A percentile compares a stretch with the other conserved stretches of the same genome.
Evolutionary conservation across 257 asterid genomes (phyloP).

Genomic region (Asclepias syriaca): DNA sequence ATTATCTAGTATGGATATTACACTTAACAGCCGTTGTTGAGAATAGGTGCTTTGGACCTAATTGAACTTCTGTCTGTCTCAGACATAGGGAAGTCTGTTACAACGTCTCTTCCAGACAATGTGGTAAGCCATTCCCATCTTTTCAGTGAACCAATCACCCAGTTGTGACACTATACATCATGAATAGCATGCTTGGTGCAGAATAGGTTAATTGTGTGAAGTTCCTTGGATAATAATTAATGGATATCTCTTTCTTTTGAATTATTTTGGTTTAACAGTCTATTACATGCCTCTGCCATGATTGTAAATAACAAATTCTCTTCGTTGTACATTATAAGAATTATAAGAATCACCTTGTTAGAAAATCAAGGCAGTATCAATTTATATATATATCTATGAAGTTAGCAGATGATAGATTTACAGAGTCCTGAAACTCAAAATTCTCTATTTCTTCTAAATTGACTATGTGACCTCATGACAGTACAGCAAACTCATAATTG

Average conservation of each 20-base stretch:
- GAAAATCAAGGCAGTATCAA: not conserved
- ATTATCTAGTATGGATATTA: not conserved
- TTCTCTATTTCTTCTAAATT: not conserved
- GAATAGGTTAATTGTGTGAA: not conserved
- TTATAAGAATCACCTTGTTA: not conserved
- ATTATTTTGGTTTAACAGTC: not conserved
- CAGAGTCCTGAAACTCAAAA: not conserved
- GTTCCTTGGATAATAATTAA: not conserved
- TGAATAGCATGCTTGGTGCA: not conserved
- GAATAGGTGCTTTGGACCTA: not conserved
- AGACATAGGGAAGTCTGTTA: slow-evolving; percentile 79
- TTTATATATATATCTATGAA: no score
- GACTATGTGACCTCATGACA: not conserved
- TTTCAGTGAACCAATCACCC: not conserved
- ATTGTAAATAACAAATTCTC: not conserved
- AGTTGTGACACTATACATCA: not conserved
- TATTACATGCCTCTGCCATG: not conserved
- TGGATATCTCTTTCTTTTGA: not conserved
- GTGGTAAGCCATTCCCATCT: slow-evolving; percentile 50
- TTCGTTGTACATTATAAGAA: not conserved
- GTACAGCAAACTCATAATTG: not conserved
- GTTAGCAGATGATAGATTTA: not conserved
- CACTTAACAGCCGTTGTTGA: not conserved
- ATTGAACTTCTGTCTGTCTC: slow-evolving; percentile 67
- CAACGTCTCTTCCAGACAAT: slow-evolving; percentile 92